These are phyloP conservation scores for Smithsoniella earleae DNA, from an alignment of 163 green algal species.

Conservation along the genomic window DNA sequence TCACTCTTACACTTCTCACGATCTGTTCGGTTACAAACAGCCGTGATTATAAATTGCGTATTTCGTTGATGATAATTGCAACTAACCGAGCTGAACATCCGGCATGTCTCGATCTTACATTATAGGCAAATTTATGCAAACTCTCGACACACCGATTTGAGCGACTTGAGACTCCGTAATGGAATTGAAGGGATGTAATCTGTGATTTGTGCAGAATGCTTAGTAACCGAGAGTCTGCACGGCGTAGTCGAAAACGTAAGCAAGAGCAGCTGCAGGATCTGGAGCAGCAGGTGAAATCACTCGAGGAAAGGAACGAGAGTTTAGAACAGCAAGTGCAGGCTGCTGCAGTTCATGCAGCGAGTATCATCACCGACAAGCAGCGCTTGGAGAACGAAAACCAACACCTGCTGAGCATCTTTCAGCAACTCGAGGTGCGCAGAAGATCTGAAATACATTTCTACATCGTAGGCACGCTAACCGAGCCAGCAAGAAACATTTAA, in stretches of 20 bases:
- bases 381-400: constrained; percentile 29
- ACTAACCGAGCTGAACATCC: no score
- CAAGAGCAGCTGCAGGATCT: constrained; percentile 77
- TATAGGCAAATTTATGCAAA: no score
- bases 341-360: not conserved
- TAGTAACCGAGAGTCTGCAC: constrained; percentile 77
- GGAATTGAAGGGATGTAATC: no score
- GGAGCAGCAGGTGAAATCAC: constrained; percentile 45
- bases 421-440: not conserved
- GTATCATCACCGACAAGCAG: not conserved
- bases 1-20: no score
- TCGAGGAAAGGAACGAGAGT: constrained; percentile 35
- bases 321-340: constrained; percentile 34
- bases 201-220: constrained; percentile 85
- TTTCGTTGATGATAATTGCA: no score
- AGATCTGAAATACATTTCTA: not conserved
- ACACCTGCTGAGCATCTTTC: constrained; percentile 18
- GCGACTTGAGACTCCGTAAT: no score
- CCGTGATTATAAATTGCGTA: no score
- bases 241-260: constrained; percentile 71
- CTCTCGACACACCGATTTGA: no score
- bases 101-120: no score
- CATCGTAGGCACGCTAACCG: not conserved
- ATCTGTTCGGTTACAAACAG: no score
- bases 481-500: not conserved